These are phyloP conservation scores for Plasmodium adleri DNA, from an alignment of 169 alveolate genomes.

Conservation along the genomic window DNA sequence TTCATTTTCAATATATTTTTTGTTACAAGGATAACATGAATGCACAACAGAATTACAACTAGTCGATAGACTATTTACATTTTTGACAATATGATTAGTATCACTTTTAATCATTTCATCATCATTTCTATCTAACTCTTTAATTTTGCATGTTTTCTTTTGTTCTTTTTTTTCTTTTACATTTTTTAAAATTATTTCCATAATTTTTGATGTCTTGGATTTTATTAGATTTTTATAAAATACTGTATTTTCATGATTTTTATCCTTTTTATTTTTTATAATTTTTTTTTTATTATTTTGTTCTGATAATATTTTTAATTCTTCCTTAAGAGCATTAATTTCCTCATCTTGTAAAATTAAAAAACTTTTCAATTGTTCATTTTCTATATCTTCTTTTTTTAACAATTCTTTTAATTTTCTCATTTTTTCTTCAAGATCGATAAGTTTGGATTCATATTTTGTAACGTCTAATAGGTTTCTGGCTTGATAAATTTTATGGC, in stretches of 20 bases:
- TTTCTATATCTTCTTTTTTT: constrained; percentile 28
- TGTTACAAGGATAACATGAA: no score
- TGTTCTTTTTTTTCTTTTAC: not conserved
- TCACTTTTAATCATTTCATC: no score
- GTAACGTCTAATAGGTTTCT: not conserved
- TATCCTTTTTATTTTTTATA: not conserved
- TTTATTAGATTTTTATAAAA: constrained; percentile 36
- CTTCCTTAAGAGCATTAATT: constrained; percentile 32
- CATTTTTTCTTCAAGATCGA: constrained; percentile 11
- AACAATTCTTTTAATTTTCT: constrained; percentile 11
- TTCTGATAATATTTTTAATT: not conserved
- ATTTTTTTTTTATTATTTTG: not conserved
- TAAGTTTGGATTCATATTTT: not conserved
- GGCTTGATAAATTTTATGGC: not conserved
- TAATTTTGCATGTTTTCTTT: not conserved
- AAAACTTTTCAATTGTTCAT: constrained; percentile 25
- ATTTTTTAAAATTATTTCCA: constrained; percentile 52
- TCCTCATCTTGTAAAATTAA: constrained; percentile 8
- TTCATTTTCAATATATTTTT: no score
- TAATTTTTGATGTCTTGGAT: constrained; percentile 24
- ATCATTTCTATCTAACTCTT: not conserved
- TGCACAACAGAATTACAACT: no score
- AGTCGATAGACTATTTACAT: no score
- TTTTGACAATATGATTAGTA: no score
- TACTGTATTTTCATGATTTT: constrained; percentile 28